These are phyloP conservation scores for Amanita rimosa DNA, from an alignment of 768 basidiomycete species.

Conservation along the genomic window DNA sequence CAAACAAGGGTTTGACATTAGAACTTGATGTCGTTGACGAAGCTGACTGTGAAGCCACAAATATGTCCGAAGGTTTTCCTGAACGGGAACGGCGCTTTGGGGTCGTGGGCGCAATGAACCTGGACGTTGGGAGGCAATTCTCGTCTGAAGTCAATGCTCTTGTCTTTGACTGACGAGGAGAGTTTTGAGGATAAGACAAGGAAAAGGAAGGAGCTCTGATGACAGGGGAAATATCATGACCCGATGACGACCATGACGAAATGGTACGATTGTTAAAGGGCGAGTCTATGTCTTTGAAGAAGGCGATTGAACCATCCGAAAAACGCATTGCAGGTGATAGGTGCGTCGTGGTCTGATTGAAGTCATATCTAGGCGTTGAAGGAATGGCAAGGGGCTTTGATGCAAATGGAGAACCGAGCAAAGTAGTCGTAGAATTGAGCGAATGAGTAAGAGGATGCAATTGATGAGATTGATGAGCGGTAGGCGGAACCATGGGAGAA, in stretches of 20 bases:
- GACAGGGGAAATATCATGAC: slow-evolving; percentile 20
- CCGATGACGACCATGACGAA: slow-evolving; percentile 7
- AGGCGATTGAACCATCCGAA: slow-evolving; percentile 1
- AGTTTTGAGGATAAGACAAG: background rate
- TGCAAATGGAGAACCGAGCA: slow-evolving; percentile 8
- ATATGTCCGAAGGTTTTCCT: background rate
- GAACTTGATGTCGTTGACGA: background rate
- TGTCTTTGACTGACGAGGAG: background rate
- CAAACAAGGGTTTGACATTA: background rate
- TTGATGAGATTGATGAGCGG: background rate
- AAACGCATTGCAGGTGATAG: slow-evolving; percentile 2
- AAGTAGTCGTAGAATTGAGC: slow-evolving; percentile 4
- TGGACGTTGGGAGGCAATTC: background rate
- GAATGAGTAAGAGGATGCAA: background rate
- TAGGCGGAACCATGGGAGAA: background rate
- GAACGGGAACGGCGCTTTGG: background rate
- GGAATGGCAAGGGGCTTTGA: background rate
- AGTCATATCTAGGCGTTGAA: slow-evolving; percentile 5
- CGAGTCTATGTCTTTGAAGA: slow-evolving; percentile 4
- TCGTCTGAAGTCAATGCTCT: background rate
- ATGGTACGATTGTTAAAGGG: background rate
- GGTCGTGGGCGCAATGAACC: background rate
- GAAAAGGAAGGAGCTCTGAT: slow-evolving; percentile 12
- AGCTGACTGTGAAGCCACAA: background rate
- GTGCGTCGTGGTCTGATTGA: background rate